Evolutionary conservation across 2,329 filamentous ascomycete genomes (phyloP).

Genomic region (Diaporthe sp.): DNA sequence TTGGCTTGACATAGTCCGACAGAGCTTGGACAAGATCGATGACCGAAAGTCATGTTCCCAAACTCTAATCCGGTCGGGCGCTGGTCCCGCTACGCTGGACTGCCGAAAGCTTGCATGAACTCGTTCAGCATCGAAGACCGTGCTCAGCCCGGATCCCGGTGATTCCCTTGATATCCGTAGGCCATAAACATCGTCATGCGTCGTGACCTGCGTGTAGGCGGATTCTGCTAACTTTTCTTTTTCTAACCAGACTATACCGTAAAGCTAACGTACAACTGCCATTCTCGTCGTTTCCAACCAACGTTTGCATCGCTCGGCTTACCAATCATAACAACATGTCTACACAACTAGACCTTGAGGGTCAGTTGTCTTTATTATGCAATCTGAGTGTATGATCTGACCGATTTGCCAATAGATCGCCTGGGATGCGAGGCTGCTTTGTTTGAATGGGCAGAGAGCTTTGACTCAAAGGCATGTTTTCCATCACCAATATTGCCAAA

Average conservation of each 20-base stretch:
- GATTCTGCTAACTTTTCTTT: background rate
- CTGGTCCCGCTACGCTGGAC: background rate
- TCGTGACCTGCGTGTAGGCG: background rate
- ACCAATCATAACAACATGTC: background rate
- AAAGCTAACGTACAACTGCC: background rate
- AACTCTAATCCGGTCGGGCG: background rate
- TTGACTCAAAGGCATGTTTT: constrained; percentile 75
- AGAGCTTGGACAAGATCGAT: background rate
- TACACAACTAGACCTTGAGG: background rate
- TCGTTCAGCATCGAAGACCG: background rate
- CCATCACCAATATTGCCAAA: constrained; percentile 63
- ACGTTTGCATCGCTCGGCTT: background rate
- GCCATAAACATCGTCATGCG: background rate
- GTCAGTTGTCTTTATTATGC: background rate
- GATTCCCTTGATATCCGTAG: background rate
- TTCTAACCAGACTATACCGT: background rate
- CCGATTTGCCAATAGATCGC: constrained; percentile 51
- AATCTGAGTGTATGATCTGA: background rate
- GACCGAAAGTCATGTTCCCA: background rate
- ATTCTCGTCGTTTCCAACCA: background rate
- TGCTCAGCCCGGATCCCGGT: background rate
- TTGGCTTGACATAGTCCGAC: background rate
- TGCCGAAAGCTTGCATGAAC: constrained; percentile 10
- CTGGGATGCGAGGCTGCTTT: constrained; percentile 59
- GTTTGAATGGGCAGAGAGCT: constrained; percentile 67